Conservation (phyloP, 257 asterid species). For the Gardenia jasminoides region DNA sequence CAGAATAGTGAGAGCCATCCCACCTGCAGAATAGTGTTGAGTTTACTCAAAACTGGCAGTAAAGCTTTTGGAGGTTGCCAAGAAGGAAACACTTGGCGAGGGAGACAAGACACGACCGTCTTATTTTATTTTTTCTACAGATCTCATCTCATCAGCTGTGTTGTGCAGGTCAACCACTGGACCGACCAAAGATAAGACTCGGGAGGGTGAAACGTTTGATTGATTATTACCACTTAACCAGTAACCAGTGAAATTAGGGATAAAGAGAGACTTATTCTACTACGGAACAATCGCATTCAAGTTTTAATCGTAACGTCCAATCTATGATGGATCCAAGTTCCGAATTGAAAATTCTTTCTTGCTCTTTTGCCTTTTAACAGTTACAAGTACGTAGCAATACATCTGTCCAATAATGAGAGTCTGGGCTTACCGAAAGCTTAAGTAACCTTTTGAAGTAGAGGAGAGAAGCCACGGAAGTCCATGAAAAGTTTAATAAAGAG, state of each 20-base stretch:
- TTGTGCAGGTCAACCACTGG: not conserved
- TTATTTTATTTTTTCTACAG: not conserved
- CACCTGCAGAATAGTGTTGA: too few relatives aligned
- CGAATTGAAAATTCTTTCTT: not conserved
- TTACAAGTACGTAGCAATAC: too few relatives aligned
- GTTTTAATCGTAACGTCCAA: not conserved
- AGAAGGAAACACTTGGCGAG: not conserved
- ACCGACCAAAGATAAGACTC: not conserved
- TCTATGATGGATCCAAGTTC: not conserved
- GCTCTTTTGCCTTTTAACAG: not conserved
- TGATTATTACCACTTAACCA: not conserved
- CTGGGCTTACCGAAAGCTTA: not conserved
- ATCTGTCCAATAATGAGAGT: not conserved
- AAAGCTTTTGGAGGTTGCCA: too few relatives aligned
- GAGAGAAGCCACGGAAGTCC: not conserved
- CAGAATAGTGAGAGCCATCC: too few relatives aligned
- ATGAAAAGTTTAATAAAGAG: not conserved
- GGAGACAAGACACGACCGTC: too few relatives aligned
- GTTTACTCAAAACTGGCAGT: too few relatives aligned
- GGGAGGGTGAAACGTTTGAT: not conserved
- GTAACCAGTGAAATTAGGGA: not conserved
- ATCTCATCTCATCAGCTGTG: not conserved
- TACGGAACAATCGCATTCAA: not conserved
- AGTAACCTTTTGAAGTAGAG: not conserved
- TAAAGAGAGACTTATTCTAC: not conserved